Evolutionary conservation across 2,329 filamentous ascomycete species (phyloP), one percentile per base, ranked within the genome.

Genomic region (Penicillium expansum): DNA sequence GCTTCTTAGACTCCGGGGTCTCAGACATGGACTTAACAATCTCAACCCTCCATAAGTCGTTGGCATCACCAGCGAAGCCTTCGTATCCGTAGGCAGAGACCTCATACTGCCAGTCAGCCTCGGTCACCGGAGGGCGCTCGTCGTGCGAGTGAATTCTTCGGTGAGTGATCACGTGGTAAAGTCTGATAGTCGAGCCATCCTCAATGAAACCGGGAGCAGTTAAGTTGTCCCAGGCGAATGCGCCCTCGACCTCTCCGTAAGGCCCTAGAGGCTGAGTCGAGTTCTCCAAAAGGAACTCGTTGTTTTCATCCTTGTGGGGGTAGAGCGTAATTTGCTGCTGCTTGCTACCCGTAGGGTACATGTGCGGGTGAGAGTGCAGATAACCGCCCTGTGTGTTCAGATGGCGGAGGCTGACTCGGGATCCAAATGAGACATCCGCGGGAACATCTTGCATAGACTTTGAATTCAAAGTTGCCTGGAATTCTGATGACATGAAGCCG

Each of bases 401-500:
- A 75, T 99, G 94, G 66, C 94, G 90, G 67, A 99, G 83, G 62
- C 82, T 87, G 68, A 99, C 83, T 62, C 90, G 86, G 73, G 92
- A 96, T 58, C 94, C 94, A 69, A 94, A 88, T 29, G 89, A 87
- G 57, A 99, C 89, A 76, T 99, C 92, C 30, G 90, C 94, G 2
- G 94, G 89, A 5, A 96, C 92, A 75, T 96, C 92, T 72, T 91
- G 88, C 94, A 99, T 99, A 52, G 85, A 87, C 81, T 97, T 99
- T 69, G 87, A 92, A 79, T 97, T 99, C 64, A 99, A 82, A 2
- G 94, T 97, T 32, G 94, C 90, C 79, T 99, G 94, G 81, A 99
- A 99, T 72, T 99, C 94, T 54, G 93, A 96, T 71, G 92, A 97
- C 94, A 99, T 99, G 81, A 99, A 99, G 54, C 94, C 94, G 75